Evolutionary conservation across 169 alveolate genomes (phyloP).

Genomic region (Fabrea salina): DNA sequence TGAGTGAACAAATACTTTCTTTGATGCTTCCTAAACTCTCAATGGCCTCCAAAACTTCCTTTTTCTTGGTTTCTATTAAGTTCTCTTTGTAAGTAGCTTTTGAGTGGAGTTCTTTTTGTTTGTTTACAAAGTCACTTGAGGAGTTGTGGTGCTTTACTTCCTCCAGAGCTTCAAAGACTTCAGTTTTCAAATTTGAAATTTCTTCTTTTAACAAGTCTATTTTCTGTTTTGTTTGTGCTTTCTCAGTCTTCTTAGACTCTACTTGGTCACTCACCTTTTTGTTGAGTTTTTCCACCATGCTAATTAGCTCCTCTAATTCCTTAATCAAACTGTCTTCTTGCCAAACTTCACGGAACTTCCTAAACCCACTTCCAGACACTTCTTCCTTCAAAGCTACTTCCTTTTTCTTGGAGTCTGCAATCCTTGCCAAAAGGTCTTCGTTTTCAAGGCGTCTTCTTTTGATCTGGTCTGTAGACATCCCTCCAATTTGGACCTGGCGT

Average conservation of each 20-base stretch:
- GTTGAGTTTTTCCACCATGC: too few species aligned
- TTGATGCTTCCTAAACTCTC: neutral
- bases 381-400: too few species aligned
- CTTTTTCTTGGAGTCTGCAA: neutral
- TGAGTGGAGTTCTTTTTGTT: neutral
- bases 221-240: too few species aligned
- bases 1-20: neutral
- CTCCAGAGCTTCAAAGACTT: neutral
- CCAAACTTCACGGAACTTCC: too few species aligned
- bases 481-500: neutral
- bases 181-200: neutral
- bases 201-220: constrained; percentile 12
- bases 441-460: neutral
- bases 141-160: neutral
- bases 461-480: neutral
- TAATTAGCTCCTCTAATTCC: too few species aligned
- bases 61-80: too few species aligned
- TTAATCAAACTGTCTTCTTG: too few species aligned
- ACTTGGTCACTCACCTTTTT: too few species aligned
- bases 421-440: neutral
- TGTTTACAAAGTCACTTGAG: neutral
- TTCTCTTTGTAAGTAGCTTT: neutral
- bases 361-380: too few species aligned
- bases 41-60: neutral
- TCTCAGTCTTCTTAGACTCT: too few species aligned